A percentile compares a stretch with the other conserved stretches of the same genome.
These are phyloP conservation scores for Magnaporthales sp. DNA, from an alignment of 2,329 filamentous ascomycete genomes.

Conservation along the genomic window DNA sequence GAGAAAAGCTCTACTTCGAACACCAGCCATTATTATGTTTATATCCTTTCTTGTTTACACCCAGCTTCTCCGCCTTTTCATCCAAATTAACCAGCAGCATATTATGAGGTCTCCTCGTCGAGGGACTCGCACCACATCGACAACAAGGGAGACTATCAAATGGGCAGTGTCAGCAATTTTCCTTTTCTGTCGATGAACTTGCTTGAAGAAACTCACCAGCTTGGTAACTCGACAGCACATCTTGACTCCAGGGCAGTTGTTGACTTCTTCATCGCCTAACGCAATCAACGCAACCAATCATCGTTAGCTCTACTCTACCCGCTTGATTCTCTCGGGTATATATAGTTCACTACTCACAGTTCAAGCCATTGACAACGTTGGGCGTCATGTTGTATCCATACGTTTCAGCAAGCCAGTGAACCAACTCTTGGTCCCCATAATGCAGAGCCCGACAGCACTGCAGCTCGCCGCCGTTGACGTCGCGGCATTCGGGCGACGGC, in stretches of 20 bases:
- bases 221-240: constrained; percentile 22
- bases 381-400: constrained; percentile 21
- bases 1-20: background rate
- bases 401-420: constrained; percentile 18
- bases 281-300: background rate
- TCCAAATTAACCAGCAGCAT: background rate
- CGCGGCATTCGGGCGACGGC: constrained; percentile 19
- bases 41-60: background rate
- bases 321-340: background rate
- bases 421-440: constrained; percentile 18
- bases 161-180: background rate
- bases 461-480: constrained; percentile 17
- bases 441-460: constrained; percentile 19
- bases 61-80: background rate
- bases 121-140: constrained; percentile 19
- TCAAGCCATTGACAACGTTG: constrained; percentile 20
- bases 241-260: constrained; percentile 19
- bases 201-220: constrained; percentile 16
- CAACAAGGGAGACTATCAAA: constrained; percentile 20
- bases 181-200: background rate
- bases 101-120: background rate
- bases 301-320: background rate
- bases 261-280: constrained; percentile 16
- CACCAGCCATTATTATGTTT: background rate
- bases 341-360: constrained; percentile 17